Evolutionary conservation across 352 stramenopile species (phyloP).

Genomic region (Phytopythium mirpurense): DNA sequence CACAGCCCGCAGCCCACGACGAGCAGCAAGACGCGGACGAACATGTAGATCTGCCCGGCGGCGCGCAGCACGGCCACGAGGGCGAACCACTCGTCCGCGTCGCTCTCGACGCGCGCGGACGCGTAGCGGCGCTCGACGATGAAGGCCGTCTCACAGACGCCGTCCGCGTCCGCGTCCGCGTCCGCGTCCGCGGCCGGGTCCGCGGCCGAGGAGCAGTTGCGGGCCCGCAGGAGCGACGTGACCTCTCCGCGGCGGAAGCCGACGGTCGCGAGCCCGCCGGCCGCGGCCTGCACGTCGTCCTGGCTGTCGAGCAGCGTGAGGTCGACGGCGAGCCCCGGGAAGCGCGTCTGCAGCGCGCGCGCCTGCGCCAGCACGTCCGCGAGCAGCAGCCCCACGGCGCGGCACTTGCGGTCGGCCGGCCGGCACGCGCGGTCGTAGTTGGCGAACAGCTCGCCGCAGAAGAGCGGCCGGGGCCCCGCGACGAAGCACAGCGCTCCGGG

Average conservation of each 20-base stretch:
- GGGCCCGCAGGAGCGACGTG: neutral
- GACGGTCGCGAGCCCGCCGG: neutral
- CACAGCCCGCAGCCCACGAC: conserved; percentile 15
- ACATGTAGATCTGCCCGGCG: conserved; percentile 34
- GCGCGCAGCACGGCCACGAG: conserved; percentile 20
- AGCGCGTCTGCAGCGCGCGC: neutral
- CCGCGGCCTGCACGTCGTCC: neutral
- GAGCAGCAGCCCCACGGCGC: neutral
- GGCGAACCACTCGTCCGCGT: conserved; percentile 19
- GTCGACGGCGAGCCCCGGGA: neutral
- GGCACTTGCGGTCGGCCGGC: neutral
- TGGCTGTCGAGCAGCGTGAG: conserved; percentile 3
- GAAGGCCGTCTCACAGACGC: conserved; percentile 9
- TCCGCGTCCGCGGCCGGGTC: no score
- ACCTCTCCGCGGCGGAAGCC: neutral
- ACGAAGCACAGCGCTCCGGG: conserved; percentile 3
- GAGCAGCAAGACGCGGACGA: conserved; percentile 22
- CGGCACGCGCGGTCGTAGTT: neutral
- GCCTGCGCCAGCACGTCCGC: neutral
- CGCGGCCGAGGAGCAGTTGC: neutral
- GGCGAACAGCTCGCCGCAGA: neutral
- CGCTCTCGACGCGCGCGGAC: conserved; percentile 15
- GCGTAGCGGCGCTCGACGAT: conserved; percentile 40
- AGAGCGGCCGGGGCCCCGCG: neutral
- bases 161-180: no score